Evolutionary conservation across 805 yeast genomes (phyloP), one percentile per base, ranked within the genome.

Genomic region (Starmerella vaccinii): DNA sequence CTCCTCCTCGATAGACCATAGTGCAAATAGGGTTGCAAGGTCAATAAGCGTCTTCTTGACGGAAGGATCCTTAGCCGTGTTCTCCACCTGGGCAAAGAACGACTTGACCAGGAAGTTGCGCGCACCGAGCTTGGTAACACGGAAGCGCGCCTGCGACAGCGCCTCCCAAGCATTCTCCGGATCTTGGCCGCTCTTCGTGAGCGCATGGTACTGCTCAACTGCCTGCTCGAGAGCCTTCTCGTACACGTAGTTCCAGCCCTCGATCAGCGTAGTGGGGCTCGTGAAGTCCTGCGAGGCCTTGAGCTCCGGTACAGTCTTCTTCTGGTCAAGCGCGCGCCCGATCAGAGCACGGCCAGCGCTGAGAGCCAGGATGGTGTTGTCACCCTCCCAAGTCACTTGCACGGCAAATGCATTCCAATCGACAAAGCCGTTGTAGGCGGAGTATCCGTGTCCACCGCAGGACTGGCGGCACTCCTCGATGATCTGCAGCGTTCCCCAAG

Each of bases 331-430:
- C n/a, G 74, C 72, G 60, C 73, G 71, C 51, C 76, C 76, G 56
- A 81, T 71, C 35, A 82, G 71, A 23, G 92, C 78, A 65, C 90
- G 81, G 51, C 95, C 97, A 52, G 87, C 78, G 49, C 87, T 81
- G 67, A 86, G 78, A 2, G 88, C 84, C 57, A 89, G 73, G 40
- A 89, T 82, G 62, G 81, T 88, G 71, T 89, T 89, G 68, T 89
- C 97, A 67, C 97, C 97, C 71, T 89, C 97, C 97, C 97, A 89
- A 18, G 97, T 89, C 68, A 95, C 88, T 70, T 89, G 96, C 37
- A 89, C 96, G n/a, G 84, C 95, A 24, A 53, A 53, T 12, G 56
- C 53, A 21, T 34, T 53, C 86, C 95, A 90, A 66, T 89, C 97
- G 55, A 76, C 76, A 64, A 89, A 84, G 1, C 89, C 95, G 57